Conservation (phyloP, 768 basidiomycete genomes). For the Dentipellis sp. region DNA sequence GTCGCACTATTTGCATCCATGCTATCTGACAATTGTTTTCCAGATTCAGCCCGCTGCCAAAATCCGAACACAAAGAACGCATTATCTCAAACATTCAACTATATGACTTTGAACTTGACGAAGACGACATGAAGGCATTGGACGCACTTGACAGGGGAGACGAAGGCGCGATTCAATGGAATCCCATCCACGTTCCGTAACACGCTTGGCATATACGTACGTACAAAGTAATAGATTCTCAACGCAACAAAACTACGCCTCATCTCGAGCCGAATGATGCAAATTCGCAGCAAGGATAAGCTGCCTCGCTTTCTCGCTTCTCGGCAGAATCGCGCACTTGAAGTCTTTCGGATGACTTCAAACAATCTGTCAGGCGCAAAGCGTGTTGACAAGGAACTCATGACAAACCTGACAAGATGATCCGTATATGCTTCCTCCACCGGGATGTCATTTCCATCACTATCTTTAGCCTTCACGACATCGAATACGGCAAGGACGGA, state of each 20-base stretch:
- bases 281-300: background rate
- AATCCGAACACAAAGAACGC: conserved; percentile 61
- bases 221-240: too few relatives aligned
- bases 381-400: background rate
- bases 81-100: conserved; percentile 67
- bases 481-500: conserved; percentile 7
- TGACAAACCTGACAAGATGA: background rate
- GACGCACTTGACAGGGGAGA: conserved; percentile 67
- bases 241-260: too few relatives aligned
- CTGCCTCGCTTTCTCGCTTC: conserved; percentile 4
- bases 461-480: conserved; percentile 8
- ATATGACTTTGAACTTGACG: conserved; percentile 63
- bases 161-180: conserved; percentile 74
- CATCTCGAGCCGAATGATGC: too few relatives aligned
- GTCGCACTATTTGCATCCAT: background rate
- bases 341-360: conserved; percentile 4
- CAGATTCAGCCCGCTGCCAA: conserved; percentile 78
- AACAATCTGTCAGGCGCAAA: too few relatives aligned
- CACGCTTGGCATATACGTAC: too few relatives aligned
- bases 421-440: background rate
- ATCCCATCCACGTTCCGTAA: conserved; percentile 42
- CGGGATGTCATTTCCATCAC: conserved; percentile 5
- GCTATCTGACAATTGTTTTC: background rate
- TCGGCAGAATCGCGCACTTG: conserved; percentile 3
- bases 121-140: conserved; percentile 55